Percentiles rank a stretch among this genome's conserved stretches.
phyloP scores from a whole-genome alignment of 768 basidiomycete genomes.

The Calocybe cyanea region DNA sequence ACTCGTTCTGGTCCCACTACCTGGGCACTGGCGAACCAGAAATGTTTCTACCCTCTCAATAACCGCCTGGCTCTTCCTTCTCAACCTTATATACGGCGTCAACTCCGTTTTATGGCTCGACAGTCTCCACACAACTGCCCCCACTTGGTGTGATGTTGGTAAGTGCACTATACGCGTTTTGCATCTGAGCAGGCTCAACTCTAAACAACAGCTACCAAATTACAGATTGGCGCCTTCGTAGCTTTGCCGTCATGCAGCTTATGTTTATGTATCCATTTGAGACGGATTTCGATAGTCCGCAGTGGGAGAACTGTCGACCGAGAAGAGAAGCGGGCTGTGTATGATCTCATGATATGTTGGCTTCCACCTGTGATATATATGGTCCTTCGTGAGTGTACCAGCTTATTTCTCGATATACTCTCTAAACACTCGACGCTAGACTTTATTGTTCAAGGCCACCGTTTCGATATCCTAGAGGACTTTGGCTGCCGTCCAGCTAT shows the following conservation, averaged over 20 bases:
- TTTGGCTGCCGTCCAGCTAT: slow-evolving; percentile 29
- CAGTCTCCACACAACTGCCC: slow-evolving; percentile 36
- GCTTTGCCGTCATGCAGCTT: slow-evolving; percentile 42
- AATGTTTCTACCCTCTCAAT: slow-evolving; percentile 45
- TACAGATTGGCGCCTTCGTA: slow-evolving; percentile 35
- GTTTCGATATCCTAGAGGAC: slow-evolving; percentile 37
- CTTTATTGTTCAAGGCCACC: slow-evolving; percentile 33
- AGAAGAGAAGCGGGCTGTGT: slow-evolving; percentile 24
- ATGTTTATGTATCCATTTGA: slow-evolving; percentile 45
- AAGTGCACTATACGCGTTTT: slow-evolving; percentile 10
- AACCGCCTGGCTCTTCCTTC: slow-evolving; percentile 43
- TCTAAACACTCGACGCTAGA: slow-evolving; percentile 18
- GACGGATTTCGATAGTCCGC: slow-evolving; percentile 38
- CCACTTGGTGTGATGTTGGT: slow-evolving; percentile 75
- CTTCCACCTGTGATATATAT: slow-evolving; percentile 30
- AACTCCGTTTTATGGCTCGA: slow-evolving; percentile 61
- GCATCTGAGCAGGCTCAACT: background rate
- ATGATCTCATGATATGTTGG: slow-evolving; percentile 25
- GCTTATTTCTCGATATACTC: background rate
- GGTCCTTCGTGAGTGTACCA: slow-evolving; percentile 23
- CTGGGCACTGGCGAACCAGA: slow-evolving; percentile 32
- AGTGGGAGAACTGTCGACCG: slow-evolving; percentile 15
- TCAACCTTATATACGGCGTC: slow-evolving; percentile 46
- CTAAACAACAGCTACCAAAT: slow-evolving; percentile 34
- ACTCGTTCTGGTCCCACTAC: slow-evolving; percentile 30